phyloP scores from a whole-genome alignment of 1,284 basidiomycete species.

The Papiliotrema nemorosa region DNA sequence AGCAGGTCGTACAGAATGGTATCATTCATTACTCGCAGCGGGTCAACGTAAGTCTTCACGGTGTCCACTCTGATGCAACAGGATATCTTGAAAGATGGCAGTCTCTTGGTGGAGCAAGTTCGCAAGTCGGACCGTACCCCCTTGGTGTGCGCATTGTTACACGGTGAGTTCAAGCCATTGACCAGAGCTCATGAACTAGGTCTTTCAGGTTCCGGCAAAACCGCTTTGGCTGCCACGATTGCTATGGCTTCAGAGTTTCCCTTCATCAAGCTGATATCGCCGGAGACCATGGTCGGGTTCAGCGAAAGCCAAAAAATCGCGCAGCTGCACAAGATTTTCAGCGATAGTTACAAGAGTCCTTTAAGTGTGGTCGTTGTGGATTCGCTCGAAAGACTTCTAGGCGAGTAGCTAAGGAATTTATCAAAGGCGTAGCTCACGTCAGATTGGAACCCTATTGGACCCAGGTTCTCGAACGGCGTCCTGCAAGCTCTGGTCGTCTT shows the following conservation, averaged over 20 bases:
- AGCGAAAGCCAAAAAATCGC: slow-evolving; percentile 86
- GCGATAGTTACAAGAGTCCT: slow-evolving; percentile 96
- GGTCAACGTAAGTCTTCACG: slow-evolving; percentile 41
- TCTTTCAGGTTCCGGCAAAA: slow-evolving; percentile 88
- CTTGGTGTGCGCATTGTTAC: slow-evolving; percentile 83
- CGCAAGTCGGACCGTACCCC: slow-evolving; percentile 85
- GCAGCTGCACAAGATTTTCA: slow-evolving; percentile 89
- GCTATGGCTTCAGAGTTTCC: slow-evolving; percentile 90
- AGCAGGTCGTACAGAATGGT: slow-evolving; percentile 91
- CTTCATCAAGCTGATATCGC: slow-evolving; percentile 96
- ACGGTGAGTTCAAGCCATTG: slow-evolving; percentile 58
- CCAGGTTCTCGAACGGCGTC: slow-evolving; percentile 90
- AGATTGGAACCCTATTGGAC: slow-evolving; percentile 99
- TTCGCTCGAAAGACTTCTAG: slow-evolving; percentile 81
- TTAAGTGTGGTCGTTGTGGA: slow-evolving; percentile 97
- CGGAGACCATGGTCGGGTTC: slow-evolving; percentile 96
- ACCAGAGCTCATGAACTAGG: slow-evolving; percentile 44
- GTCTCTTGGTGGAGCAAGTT: slow-evolving; percentile 92
- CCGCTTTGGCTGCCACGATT: slow-evolving; percentile 90
- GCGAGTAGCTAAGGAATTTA: slow-evolving; percentile 52
- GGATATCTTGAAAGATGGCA: slow-evolving; percentile 86
- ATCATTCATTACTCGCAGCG: slow-evolving; percentile 92
- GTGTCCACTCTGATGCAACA: slow-evolving; percentile 37
- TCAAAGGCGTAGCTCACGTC: slow-evolving; percentile 2
- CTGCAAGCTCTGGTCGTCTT: slow-evolving; percentile 89